Evolutionary conservation across 2,329 filamentous ascomycete genomes (phyloP).

Genomic region (Diaporthe citri): DNA sequence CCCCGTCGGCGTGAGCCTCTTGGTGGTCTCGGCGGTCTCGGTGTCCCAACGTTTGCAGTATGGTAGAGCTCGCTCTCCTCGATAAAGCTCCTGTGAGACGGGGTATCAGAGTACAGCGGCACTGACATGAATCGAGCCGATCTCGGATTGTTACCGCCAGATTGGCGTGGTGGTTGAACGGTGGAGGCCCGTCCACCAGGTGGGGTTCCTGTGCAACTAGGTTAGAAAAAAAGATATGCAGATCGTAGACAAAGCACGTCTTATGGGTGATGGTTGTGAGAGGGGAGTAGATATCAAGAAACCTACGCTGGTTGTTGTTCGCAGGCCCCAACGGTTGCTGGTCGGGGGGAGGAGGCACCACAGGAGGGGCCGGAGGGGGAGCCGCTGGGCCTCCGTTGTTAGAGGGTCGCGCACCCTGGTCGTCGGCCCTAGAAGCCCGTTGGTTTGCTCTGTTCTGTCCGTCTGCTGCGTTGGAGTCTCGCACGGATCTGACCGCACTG

Average conservation of each 20-base stretch:
- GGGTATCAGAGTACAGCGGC: conserved; percentile 30
- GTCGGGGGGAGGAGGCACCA: not conserved
- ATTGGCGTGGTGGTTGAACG: not conserved
- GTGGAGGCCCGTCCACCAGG: conserved; percentile 9
- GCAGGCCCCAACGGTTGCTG: not conserved
- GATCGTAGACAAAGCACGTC: not conserved
- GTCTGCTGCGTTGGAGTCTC: conserved; percentile 19
- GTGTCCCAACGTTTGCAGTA: conserved; percentile 43
- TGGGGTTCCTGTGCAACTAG: not conserved
- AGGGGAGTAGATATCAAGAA: not conserved
- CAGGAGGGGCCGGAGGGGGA: not conserved
- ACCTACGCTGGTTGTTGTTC: not conserved
- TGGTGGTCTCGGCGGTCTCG: not conserved
- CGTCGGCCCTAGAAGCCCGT: not conserved
- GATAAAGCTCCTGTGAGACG: conserved; percentile 43
- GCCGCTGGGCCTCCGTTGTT: not conserved
- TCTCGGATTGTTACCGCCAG: not conserved
- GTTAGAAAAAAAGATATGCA: not conserved
- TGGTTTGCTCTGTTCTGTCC: not conserved
- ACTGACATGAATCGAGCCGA: conserved; percentile 19
- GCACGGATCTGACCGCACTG: conserved; percentile 19
- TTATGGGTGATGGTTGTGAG: not conserved
- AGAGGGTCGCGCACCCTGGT: not conserved
- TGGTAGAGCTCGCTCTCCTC: conserved; percentile 46
- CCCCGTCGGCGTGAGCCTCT: not conserved